These are phyloP conservation scores for Neurospora sp. DNA, from an alignment of 495 filamentous ascomycete genomes.

Conservation along the genomic window DNA sequence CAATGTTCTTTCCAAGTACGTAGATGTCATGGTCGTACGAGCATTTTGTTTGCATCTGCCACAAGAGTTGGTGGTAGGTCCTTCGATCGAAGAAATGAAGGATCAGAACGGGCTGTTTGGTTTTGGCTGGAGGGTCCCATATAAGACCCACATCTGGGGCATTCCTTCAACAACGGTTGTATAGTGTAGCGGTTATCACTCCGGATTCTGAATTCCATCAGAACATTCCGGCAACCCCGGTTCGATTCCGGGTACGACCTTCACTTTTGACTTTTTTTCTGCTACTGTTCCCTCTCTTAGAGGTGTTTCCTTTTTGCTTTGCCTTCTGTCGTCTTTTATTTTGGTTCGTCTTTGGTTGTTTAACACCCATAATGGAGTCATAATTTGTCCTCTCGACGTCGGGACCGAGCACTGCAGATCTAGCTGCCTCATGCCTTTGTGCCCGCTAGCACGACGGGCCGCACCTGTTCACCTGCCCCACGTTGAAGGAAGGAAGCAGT, in stretches of 20 bases:
- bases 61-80: neutral
- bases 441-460: too few relatives aligned
- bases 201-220: neutral
- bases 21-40: neutral
- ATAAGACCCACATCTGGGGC: neutral
- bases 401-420: too few relatives aligned
- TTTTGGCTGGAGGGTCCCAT: neutral
- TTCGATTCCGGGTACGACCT: constrained; percentile 15
- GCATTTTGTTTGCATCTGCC: neutral
- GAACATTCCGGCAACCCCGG: constrained; percentile 1
- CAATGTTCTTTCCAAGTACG: neutral
- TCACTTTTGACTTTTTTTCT: neutral
- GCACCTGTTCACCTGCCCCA: too few relatives aligned
- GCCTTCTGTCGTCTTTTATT: neutral
- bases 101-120: neutral
- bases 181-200: neutral
- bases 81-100: neutral
- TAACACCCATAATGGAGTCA: too few relatives aligned
- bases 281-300: rapidly evolving
- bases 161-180: neutral
- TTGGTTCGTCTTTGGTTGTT: too few relatives aligned
- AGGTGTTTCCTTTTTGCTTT: neutral
- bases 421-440: too few relatives aligned
- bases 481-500: too few relatives aligned
- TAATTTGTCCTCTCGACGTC: too few relatives aligned